phyloP scores from a whole-genome alignment of 2,329 filamentous ascomycete genomes.

The Phaeosphaeriaceae sp. region DNA sequence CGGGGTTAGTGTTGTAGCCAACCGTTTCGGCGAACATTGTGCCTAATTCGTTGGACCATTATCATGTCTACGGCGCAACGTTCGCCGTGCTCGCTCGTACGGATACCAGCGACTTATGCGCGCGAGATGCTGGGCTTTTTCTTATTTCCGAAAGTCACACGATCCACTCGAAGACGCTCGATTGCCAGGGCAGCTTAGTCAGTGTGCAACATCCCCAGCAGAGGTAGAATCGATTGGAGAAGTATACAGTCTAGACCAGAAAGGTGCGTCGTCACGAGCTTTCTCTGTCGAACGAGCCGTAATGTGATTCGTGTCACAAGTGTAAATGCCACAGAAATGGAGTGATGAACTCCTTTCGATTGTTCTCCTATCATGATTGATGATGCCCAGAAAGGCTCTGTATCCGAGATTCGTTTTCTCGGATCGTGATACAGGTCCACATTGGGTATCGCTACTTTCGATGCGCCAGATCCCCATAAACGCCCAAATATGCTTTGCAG shows the following conservation, averaged over 20 bases:
- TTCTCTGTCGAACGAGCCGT: background rate
- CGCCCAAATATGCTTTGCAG: slow-evolving; percentile 12
- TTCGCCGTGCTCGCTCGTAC: background rate
- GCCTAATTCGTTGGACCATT: background rate
- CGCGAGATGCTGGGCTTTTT: background rate
- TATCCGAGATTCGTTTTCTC: background rate
- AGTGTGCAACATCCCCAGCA: background rate
- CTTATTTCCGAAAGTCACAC: background rate
- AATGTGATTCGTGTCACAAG: background rate
- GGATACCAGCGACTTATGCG: too few relatives aligned
- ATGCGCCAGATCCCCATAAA: slow-evolving; percentile 5
- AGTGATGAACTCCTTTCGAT: background rate
- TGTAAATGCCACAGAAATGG: background rate
- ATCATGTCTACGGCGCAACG: background rate
- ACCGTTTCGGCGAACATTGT: slow-evolving; percentile 5
- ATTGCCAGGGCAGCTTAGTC: background rate
- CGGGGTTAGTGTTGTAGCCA: slow-evolving; percentile 24
- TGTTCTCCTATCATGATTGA: background rate
- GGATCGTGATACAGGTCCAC: background rate
- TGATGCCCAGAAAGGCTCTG: background rate
- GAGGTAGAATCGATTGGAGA: background rate
- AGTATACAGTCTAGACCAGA: background rate
- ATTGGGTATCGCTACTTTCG: slow-evolving; percentile 9
- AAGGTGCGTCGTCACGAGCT: background rate
- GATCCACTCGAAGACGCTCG: background rate